Conservation (phyloP, 257 asterid genomes). For the Jasminum sambac region DNA sequence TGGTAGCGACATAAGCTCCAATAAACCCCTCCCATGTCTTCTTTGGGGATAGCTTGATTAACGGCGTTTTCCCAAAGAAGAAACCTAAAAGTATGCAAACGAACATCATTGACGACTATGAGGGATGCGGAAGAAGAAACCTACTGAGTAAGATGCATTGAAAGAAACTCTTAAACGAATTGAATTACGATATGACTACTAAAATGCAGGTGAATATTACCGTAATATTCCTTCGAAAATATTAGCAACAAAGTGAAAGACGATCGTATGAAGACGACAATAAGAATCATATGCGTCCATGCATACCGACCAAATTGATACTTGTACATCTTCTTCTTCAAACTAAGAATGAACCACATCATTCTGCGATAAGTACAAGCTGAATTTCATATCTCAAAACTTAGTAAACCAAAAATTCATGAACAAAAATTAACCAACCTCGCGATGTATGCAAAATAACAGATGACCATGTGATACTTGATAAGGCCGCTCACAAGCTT, state of each 20-base stretch:
- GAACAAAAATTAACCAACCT: conserved; percentile 47
- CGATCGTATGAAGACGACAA: conserved; percentile 80
- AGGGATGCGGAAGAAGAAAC: conserved; percentile 99
- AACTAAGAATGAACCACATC: conserved; percentile 88
- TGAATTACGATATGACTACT: too few relatives aligned
- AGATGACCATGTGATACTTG: conserved; percentile 96
- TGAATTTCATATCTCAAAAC: neutral
- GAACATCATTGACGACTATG: conserved; percentile 81
- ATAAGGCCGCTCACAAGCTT: conserved; percentile 70
- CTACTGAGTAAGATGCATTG: conserved; percentile 44
- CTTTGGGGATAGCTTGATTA: conserved; percentile 95
- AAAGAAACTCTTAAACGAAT: too few relatives aligned
- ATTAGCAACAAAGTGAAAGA: conserved; percentile 81
- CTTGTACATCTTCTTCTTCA: conserved; percentile 93
- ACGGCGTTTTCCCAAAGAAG: conserved; percentile 91
- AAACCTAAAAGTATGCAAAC: conserved; percentile 90
- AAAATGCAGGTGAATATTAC: conserved; percentile 29
- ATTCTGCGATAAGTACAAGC: conserved; percentile 46
- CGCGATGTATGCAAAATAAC: conserved; percentile 83
- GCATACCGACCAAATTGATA: conserved; percentile 94
- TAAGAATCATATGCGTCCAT: conserved; percentile 94
- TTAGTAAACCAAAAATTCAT: conserved; percentile 7
- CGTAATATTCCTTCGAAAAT: conserved; percentile 91
- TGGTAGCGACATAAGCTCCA: conserved; percentile 88
- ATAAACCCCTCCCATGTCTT: conserved; percentile 99